Evolutionary conservation across 2,329 filamentous ascomycete species (phyloP).

Genomic region (Monosporascus sp.): DNA sequence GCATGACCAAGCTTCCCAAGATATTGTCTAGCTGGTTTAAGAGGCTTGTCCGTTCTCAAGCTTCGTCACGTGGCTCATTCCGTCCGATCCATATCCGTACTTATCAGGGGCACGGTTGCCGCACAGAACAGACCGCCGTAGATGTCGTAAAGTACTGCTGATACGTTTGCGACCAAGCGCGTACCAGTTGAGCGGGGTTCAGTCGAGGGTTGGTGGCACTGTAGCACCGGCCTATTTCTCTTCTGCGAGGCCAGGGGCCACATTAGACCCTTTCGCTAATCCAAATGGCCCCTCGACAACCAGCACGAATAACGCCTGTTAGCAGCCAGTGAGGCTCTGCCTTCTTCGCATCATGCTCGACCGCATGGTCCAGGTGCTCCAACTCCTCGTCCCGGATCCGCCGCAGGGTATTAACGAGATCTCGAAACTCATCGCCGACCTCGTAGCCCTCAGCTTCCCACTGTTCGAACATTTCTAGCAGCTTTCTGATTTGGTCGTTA

Average conservation of each 20-base stretch:
- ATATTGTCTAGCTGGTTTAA: too few relatives aligned
- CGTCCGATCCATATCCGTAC: background rate
- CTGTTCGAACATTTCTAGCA: constrained; percentile 74
- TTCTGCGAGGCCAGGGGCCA: background rate
- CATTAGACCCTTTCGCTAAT: constrained; percentile 66
- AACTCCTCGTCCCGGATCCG: constrained; percentile 91
- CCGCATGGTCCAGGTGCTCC: constrained; percentile 92
- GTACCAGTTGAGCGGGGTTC: too few relatives aligned
- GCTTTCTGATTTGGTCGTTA: constrained; percentile 78
- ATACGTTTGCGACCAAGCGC: too few relatives aligned
- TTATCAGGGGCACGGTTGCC: background rate
- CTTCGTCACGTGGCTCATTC: too few relatives aligned
- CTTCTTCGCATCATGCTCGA: constrained; percentile 87
- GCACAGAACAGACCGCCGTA: too few relatives aligned
- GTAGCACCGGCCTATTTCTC: too few relatives aligned
- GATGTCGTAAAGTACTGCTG: too few relatives aligned
- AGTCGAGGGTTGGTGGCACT: too few relatives aligned
- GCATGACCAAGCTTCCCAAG: too few relatives aligned
- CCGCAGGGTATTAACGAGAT: constrained; percentile 68
- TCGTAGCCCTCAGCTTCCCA: constrained; percentile 76
- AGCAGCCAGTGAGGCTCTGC: constrained; percentile 86
- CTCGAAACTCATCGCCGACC: constrained; percentile 69
- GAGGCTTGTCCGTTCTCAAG: too few relatives aligned
- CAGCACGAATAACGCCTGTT: constrained; percentile 80
- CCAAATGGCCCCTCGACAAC: constrained; percentile 90